Percentiles rank a stretch among this genome's conserved stretches.
Evolutionary conservation across 495 filamentous ascomycete species (phyloP).

Genomic region (Viridothelium virens): DNA sequence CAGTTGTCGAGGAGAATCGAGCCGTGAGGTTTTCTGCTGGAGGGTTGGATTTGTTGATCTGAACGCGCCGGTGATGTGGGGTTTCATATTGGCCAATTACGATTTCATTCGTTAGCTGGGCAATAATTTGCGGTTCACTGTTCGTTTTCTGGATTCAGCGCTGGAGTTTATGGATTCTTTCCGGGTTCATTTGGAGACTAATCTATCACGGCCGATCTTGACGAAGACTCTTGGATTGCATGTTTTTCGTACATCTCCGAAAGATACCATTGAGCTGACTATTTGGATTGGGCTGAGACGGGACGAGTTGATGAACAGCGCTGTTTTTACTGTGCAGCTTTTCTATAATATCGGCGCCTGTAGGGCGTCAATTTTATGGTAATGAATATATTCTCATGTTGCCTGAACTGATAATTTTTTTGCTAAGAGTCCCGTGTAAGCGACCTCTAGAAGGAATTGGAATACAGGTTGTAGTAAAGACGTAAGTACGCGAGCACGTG

Average conservation of each 20-base stretch:
- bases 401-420: too few species aligned
- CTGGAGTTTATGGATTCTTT: background rate
- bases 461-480: background rate
- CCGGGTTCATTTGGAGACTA: background rate
- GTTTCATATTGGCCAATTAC: background rate
- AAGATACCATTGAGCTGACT: background rate
- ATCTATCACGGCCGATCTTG: conserved; percentile 1
- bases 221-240: background rate
- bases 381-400: background rate
- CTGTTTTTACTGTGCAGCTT: background rate
- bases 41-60: background rate
- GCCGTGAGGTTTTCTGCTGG: background rate
- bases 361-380: background rate
- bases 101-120: background rate
- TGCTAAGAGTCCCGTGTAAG: too few species aligned
- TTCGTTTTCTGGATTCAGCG: background rate
- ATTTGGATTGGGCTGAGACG: background rate
- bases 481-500: background rate
- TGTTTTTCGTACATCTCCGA: background rate
- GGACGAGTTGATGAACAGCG: conserved; percentile 1
- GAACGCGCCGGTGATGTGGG: background rate
- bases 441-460: background rate
- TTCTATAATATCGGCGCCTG: background rate
- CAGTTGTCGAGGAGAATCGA: conserved; percentile 49
- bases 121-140: background rate